Conservation (phyloP, 129 eudicot species). For the Sambucus nigra region DNA sequence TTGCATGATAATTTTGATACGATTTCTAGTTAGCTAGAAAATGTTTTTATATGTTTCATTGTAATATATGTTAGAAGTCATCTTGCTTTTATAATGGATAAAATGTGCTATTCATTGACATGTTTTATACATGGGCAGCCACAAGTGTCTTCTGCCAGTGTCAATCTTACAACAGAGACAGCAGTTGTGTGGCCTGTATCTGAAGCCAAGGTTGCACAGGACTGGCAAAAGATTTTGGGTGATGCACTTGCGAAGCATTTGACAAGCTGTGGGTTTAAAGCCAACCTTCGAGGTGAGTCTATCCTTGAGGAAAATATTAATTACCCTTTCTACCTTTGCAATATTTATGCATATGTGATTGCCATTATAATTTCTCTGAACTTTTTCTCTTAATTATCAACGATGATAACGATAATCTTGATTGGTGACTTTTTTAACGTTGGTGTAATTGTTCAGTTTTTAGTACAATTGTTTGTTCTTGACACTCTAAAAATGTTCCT, state of each 20-base stretch:
- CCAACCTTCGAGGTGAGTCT: conserved; percentile 70
- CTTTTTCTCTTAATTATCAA: neutral
- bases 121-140: conserved; percentile 52
- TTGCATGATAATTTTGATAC: too few species aligned
- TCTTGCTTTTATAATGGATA: neutral
- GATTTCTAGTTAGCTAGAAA: too few species aligned
- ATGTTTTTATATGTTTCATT: too few species aligned
- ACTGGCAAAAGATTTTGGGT: conserved; percentile 78
- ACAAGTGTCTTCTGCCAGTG: conserved; percentile 86
- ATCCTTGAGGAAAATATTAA: conserved; percentile 10
- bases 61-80: neutral
- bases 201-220: conserved; percentile 73
- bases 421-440: conserved; percentile 1
- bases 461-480: conserved; percentile 8
- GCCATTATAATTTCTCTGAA: neutral
- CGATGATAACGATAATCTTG: conserved; percentile 8
- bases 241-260: conserved; percentile 90
- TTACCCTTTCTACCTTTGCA: conserved; percentile 1
- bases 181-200: conserved; percentile 90
- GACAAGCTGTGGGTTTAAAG: conserved; percentile 75
- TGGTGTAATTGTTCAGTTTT: neutral
- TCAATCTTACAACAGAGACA: conserved; percentile 92
- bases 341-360: neutral
- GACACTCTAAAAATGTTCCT: neutral
- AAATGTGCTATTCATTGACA: conserved; percentile 1